Base-by-base conservation (phyloP, 2,329 filamentous ascomycete genomes). In the Dothistroma pini region DNA sequence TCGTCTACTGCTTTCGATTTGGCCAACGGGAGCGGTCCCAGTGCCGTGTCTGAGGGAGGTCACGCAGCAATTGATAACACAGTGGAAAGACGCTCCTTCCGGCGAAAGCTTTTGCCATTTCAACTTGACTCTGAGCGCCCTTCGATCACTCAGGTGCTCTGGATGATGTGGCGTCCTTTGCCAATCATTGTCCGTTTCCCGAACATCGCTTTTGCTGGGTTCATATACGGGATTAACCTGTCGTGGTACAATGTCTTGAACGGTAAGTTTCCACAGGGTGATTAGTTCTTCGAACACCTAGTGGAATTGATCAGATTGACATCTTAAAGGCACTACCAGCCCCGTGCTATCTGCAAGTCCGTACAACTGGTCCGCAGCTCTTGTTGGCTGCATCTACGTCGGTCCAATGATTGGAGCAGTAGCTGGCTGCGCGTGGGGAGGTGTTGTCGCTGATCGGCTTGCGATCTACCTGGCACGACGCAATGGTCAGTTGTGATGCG, bases 161-260 rank as follows among this genome's bases (percentile, higher is more conserved):
- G 44, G 5, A 66, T 65, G 56, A 62, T 59, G 44, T 22, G 59
- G 62, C 57, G 71, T 64, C 59, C 63, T 67, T 51, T 68, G 63
- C 64, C 64, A 16, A 76, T 72, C 60, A 70, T 66, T 21, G 72
- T 71, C 65, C 55, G 68, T 1, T 77, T 75, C 54, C 74, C 76
- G 8, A 70, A 75, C 58, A 74, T 76, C 44, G 68, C 71, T 57
- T 77, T 72, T 63, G 68, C 72, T 9, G 75, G 76, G 10, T 77
- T 78, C 67, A 71, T 67, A 48, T 78, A 77, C 62, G 76, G 76
- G 19, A 70, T 69, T 29, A 73, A 73, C 54, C 66, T 78, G 71
- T 60, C 54, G 41, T 65, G 60, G 64, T 63, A 62, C 44, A 64
- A 64, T 47, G 64, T 78, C 8, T 71, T 77, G 54, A 77, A 76